Percentiles rank a stretch among this genome's conserved stretches.
Conservation (phyloP, 306 rosid species). For the Dryas drummondii region DNA sequence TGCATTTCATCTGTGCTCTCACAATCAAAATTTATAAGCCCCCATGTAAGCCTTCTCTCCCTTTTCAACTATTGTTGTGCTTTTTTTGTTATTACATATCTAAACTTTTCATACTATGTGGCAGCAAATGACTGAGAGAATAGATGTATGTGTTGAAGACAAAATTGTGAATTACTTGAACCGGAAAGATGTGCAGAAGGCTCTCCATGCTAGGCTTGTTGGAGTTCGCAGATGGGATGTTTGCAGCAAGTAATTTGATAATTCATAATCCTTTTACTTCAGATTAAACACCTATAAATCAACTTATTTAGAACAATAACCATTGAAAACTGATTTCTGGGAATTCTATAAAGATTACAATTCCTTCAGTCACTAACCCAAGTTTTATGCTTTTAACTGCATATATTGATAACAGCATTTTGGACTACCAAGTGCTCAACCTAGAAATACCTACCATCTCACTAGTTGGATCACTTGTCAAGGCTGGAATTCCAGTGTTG, state of each 20-base stretch:
- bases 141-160: constrained; percentile 75
- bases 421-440: constrained; percentile 39
- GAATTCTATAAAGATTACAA: not conserved
- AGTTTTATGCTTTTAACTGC: not conserved
- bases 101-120: not conserved
- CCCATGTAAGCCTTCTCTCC: constrained; percentile 39
- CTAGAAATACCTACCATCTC: constrained; percentile 37
- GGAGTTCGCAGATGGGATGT: constrained; percentile 47
- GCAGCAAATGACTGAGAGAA: constrained; percentile 40
- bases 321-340: not conserved
- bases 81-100: not conserved
- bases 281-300: not conserved
- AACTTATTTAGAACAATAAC: not conserved
- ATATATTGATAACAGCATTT: constrained; percentile 8
- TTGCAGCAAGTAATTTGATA: constrained; percentile 53
- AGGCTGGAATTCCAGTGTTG: constrained; percentile 29
- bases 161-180: constrained; percentile 53
- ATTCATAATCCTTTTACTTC: not conserved
- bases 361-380: not conserved
- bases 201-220: constrained; percentile 72
- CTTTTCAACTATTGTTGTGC: not conserved
- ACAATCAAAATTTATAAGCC: constrained; percentile 53
- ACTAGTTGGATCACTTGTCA: constrained; percentile 32
- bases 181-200: constrained; percentile 57
- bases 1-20: constrained; percentile 67